A percentile compares a stretch with the other conserved stretches of the same genome.
Conservation (phyloP, 345 rosid genomes). For the Trapa bicornis region DNA sequence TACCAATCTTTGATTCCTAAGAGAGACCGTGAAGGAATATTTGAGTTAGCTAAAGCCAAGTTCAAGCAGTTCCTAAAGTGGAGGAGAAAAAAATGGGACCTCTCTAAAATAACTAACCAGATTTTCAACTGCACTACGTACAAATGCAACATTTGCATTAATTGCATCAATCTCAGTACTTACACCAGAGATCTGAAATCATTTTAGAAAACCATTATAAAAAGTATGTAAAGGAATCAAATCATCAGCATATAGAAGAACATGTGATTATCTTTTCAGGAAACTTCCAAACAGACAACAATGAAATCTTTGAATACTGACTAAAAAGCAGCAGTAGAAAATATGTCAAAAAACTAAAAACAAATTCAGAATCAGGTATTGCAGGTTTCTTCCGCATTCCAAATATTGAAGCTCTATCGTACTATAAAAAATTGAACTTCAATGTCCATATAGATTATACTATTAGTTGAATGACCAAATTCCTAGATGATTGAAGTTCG, state of each 20-base stretch:
- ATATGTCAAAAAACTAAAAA: neutral
- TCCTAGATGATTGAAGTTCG: neutral
- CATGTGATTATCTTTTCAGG: too few relatives aligned
- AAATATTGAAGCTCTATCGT: neutral
- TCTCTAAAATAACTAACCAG: constrained; percentile 35
- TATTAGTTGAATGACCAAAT: neutral
- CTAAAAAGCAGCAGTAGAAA: neutral
- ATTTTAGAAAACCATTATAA: neutral
- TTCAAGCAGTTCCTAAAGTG: neutral
- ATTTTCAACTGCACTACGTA: constrained; percentile 54
- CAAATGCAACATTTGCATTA: constrained; percentile 36
- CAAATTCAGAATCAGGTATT: neutral
- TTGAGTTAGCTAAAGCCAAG: neutral
- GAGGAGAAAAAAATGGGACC: neutral
- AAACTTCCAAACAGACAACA: too few relatives aligned
- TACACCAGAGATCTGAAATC: constrained; percentile 39
- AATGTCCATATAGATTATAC: neutral
- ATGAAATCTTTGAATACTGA: too few relatives aligned
- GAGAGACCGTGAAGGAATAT: neutral
- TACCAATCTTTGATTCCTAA: constrained; percentile 9
- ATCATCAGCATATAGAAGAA: too few relatives aligned
- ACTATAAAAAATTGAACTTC: neutral
- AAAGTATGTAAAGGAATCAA: neutral
- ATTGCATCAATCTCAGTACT: constrained; percentile 34
- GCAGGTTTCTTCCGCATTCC: neutral